Evolutionary conservation across 306 rosid genomes (phyloP), one percentile per base, ranked within the genome.

Genomic region (Begonia fuchsioides): DNA sequence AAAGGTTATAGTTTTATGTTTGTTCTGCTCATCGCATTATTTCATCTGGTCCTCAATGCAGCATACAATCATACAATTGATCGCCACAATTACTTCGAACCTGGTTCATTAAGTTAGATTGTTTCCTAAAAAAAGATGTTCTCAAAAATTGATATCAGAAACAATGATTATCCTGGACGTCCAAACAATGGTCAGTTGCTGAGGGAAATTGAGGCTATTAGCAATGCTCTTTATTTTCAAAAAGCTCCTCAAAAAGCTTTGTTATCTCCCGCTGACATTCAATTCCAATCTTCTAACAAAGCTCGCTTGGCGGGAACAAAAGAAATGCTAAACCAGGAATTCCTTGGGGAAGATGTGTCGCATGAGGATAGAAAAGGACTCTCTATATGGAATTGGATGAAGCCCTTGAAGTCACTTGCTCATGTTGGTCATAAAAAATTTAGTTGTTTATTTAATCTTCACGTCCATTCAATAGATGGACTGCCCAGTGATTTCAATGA

Each of bases 301-400:
- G 3, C 55, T 35, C 77, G 49, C 26, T 47, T 70, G 16, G 49
- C 66, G 1, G 73, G 68, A 17, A 32, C 84, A 1, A 50, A 60
- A 57, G 53, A 60, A 50, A 26, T 49, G 47, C 61, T 68, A 6
- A 69, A 53, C 38, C 72, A 70, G 4, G 14, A 62, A 35, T 57
- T 66, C 45, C 49, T 11, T 3, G 55, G 65, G 56, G 77, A 70
- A 19, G 77, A 68, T 51, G 55, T 61, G 52, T 58, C 67, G 47
- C 51, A 13, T 2, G 55, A 52, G 66, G 76, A 76, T 11, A 75
- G 59, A 58, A 81, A 66, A 44, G 49, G 73, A 51, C 62, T 80
- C 44, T 76, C 72, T 9, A 11, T 52, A 11, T 86, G 93, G 95
- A 81, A 65, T 54, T 86, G 93, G 93, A 86, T 71, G 85, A 86